Base-by-base conservation (phyloP, 2,329 filamentous ascomycete genomes). In the Apiospora phragmitis region DNA sequence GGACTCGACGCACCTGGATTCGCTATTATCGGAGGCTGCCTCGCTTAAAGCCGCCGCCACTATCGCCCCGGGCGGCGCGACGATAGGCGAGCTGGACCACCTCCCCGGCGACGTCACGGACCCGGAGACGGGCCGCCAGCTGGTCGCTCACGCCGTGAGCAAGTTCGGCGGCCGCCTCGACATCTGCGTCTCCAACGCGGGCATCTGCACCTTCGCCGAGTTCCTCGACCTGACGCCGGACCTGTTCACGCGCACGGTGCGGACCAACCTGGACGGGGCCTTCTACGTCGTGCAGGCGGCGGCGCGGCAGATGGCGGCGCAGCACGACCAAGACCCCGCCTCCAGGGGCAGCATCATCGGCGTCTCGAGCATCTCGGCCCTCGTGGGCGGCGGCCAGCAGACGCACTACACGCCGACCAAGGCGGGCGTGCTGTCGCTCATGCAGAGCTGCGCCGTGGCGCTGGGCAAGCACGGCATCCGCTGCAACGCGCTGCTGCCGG, bases 341-440 rank as follows among this genome's bases (percentile, higher is more conserved):
- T 94, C 94, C 32, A 12, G 21, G 32, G 9, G 9, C 18, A 91
- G 89, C 76, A 96, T 97, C 77, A 95, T 94, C 74, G 92, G 89
- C 69, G 86, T 95, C 49, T 91, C 89, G 9, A 92, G 90, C 74
- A 93, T 94, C 77, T 90, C 87, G 24, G 93, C 92, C 0, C 87
- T 94, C 16, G 92, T 94, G 0, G 94, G 94, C 47, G 94, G 94
- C 59, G 93, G 91, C 0, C 85, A 87, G 65, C 94, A 97, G 83
- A 91, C 90, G 35, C 94, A 97, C 79, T 97, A 97, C 82, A 97
- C 94, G 21, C 93, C 94, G 12, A 97, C 94, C 21, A 97, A 97
- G 81, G 94, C 94, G 0, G 94, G 93, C 2, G 87, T 97, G 3
- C 79, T 93, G 47, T 93, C 90, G 65, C 85, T 97, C 62, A 96